A percentile compares a stretch with the other conserved stretches of the same genome.
Evolutionary conservation across 306 rosid species (phyloP).

Genomic region (Fragaria iinumae): DNA sequence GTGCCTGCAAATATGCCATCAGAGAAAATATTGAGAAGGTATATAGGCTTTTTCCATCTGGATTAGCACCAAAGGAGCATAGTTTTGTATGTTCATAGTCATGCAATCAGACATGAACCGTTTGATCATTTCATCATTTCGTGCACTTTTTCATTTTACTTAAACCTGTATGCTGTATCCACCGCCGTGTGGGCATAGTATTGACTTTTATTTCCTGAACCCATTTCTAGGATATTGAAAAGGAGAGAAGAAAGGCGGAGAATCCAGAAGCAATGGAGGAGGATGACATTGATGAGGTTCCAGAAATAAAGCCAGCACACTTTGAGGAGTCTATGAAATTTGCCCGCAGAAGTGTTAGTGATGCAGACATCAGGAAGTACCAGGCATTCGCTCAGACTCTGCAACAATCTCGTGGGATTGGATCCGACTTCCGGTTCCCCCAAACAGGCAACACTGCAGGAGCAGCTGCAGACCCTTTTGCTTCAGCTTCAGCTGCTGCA

Average conservation of each 20-base stretch:
- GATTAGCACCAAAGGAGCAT: background rate
- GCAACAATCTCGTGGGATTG: conserved; percentile 65
- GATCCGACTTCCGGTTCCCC: conserved; percentile 55
- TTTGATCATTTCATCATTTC: background rate
- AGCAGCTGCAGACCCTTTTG: conserved; percentile 47
- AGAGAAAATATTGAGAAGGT: conserved; percentile 73
- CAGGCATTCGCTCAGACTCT: conserved; percentile 69
- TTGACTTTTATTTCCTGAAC: conserved; percentile 5
- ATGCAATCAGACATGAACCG: background rate
- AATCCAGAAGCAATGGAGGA: conserved; percentile 70
- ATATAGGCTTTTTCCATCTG: conserved; percentile 3
- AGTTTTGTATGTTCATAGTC: background rate
- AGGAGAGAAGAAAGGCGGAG: conserved; percentile 45
- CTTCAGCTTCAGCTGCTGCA: conserved; percentile 46
- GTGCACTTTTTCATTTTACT: background rate
- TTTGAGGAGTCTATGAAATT: conserved; percentile 73
- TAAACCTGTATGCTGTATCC: background rate
- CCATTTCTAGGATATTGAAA: conserved; percentile 45
- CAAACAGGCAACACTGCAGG: conserved; percentile 31
- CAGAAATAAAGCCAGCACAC: conserved; percentile 59
- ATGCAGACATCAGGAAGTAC: conserved; percentile 65
- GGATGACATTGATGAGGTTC: conserved; percentile 39
- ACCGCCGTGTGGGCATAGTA: background rate
- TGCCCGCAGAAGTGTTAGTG: conserved; percentile 71
- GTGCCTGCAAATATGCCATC: conserved; percentile 72